These are phyloP conservation scores for Venturia nashicola DNA, from an alignment of 2,329 filamentous ascomycete species.

Conservation along the genomic window DNA sequence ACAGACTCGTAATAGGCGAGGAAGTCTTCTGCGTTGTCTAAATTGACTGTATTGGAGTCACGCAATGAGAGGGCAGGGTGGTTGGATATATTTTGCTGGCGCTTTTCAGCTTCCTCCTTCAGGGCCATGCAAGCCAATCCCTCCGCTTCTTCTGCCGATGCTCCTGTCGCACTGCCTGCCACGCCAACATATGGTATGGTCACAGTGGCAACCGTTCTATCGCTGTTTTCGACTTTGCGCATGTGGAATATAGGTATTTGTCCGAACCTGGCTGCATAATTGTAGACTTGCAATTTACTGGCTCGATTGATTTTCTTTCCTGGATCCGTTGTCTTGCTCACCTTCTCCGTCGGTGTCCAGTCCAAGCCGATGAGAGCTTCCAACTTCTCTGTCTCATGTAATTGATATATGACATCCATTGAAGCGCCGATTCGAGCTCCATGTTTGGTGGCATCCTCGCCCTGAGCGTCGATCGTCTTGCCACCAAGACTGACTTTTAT, in stretches of 20 bases:
- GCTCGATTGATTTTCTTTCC: background rate
- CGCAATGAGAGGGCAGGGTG: conserved; percentile 15
- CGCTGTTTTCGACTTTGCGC: conserved; percentile 4
- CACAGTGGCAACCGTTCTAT: conserved; percentile 14
- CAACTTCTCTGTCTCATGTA: background rate
- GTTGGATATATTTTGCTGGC: background rate
- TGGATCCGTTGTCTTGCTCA: background rate
- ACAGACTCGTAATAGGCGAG: conserved; percentile 22
- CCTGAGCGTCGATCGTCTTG: background rate
- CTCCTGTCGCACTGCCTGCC: conserved; percentile 18
- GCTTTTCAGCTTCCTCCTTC: conserved; percentile 23
- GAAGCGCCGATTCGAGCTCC: background rate
- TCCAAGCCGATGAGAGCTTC: background rate
- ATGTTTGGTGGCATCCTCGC: conserved; percentile 1
- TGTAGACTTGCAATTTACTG: conserved; percentile 20
- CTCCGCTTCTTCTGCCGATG: conserved; percentile 20
- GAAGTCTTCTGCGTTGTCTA: conserved; percentile 25
- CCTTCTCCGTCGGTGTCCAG: background rate
- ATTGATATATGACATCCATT: background rate
- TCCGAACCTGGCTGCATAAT: conserved; percentile 29
- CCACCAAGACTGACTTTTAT: background rate
- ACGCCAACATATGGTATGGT: conserved; percentile 25
- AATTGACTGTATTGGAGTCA: conserved; percentile 21
- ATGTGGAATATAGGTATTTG: conserved; percentile 18
- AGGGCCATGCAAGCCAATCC: conserved; percentile 25